Base-by-base conservation (phyloP, 1,284 basidiomycete genomes). In the Apiotrichum sp. region DNA sequence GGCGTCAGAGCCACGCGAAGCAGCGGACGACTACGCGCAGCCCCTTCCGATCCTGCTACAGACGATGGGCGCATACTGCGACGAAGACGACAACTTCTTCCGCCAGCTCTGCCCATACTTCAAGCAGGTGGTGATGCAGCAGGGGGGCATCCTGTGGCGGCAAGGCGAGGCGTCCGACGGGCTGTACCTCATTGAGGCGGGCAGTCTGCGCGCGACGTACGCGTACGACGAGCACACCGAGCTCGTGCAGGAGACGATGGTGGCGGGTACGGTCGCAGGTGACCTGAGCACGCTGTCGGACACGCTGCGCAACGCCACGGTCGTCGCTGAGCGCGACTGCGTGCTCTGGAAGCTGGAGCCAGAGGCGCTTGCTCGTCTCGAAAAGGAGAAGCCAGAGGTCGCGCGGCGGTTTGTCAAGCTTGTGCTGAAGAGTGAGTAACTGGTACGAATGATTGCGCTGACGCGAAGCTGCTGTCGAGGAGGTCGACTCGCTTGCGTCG, bases 191-290 rank as follows among this genome's bases (percentile, higher is more conserved):
- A 85, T 96, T 64, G 86, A 95, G 65, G 81, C 84, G 0, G 93
- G 93, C 9, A 83, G 89, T 36, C 79, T 96, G 41, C 81, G 87
- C 11, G 92, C 92, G 0, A 82, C 82, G 14, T 93, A 93, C 72
- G 75, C 78, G 50, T 92, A 91, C 69, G 83, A 84, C 9, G 83
- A 85, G 51, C 83, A 86, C 62, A 78, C 81, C 6, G 81, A 82
- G 33, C 73, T 77, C 9, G 83, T 90, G 47, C 85, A 88, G 66
- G 89, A 91, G 76, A 88, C 86, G 4, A 96, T 95, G 92, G 89
- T 95, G 0, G 85, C 91, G 1, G 92, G 91, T 1, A 90, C 90
- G 0, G 78, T 95, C 5, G 89, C 92, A 2, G 93, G 93, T 1
- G 93, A 96, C 73, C 75, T 96, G 53, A 86, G 87, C 0, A 87